A percentile compares a stretch with the other conserved stretches of the same genome.
phyloP scores from a whole-genome alignment of 768 basidiomycete species.

The Amanita rimosa region DNA sequence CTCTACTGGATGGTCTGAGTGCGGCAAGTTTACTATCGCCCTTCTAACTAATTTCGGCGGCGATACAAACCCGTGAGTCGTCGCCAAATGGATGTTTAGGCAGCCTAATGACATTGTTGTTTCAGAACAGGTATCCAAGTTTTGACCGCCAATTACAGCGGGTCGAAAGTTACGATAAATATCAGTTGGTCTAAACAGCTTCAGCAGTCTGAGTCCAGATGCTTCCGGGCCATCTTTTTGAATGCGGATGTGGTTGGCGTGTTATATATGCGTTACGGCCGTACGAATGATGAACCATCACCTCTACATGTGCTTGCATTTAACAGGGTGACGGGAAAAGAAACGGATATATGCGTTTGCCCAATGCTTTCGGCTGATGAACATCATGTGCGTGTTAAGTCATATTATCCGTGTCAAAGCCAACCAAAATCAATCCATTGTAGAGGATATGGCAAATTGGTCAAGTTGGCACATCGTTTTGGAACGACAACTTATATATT shows the following conservation, averaged over 20 bases:
- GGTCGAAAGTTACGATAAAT: background rate
- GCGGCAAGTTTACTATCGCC: conserved; percentile 16
- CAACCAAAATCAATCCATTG: background rate
- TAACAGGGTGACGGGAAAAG: conserved; percentile 11
- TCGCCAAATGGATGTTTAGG: background rate
- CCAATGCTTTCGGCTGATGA: background rate
- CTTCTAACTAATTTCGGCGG: conserved; percentile 8
- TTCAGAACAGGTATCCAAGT: background rate
- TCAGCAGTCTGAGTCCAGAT: background rate
- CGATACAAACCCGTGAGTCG: conserved; percentile 6
- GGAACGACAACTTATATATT: conserved; percentile 5
- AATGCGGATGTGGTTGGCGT: conserved; percentile 16
- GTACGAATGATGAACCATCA: background rate
- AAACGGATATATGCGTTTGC: conserved; percentile 9
- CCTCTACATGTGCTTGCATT: conserved; percentile 12
- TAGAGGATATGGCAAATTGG: conserved; percentile 8
- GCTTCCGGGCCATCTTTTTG: conserved; percentile 18
- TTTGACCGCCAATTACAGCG: conserved; percentile 4
- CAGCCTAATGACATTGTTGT: background rate
- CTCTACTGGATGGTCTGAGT: conserved; percentile 16
- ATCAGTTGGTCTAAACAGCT: background rate
- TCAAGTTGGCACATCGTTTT: conserved; percentile 14
- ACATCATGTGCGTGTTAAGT: background rate
- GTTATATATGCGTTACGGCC: conserved; percentile 9
- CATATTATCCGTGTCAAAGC: background rate